These are phyloP conservation scores for Funneliformis mosseae DNA, from an alignment of 192 early-diverging fungal species.

Conservation along the genomic window DNA sequence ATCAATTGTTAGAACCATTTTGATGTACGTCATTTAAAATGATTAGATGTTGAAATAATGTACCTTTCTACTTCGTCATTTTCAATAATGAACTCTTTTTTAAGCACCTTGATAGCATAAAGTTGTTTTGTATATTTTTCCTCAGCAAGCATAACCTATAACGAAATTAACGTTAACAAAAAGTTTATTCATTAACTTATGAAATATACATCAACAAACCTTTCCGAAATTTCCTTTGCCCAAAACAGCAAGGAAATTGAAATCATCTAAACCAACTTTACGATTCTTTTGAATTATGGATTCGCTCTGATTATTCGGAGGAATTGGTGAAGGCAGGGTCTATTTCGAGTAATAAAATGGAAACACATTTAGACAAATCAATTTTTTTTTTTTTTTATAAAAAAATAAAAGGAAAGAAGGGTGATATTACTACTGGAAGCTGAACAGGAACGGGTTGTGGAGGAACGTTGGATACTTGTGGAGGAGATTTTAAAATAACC, in stretches of 20 bases:
- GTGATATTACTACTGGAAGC: no score
- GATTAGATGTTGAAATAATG: neutral
- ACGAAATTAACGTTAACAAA: slow-evolving; percentile 3
- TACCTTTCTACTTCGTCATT: slow-evolving; percentile 95
- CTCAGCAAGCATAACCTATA: slow-evolving; percentile 91
- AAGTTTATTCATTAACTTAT: neutral
- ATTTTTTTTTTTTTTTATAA: no score
- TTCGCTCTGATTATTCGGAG: neutral
- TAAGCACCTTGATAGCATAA: slow-evolving; percentile 97
- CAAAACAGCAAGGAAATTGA: slow-evolving; percentile 90
- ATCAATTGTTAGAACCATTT: neutral
- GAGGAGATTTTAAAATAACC: neutral
- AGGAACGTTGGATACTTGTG: neutral
- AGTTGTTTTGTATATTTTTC: slow-evolving; percentile 80
- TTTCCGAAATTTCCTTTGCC: slow-evolving; percentile 99
- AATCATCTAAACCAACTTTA: slow-evolving; percentile 88
- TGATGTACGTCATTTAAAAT: neutral
- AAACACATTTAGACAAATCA: no score
- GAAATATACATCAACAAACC: slow-evolving; percentile 41
- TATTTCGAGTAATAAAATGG: neutral
- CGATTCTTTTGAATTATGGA: slow-evolving; percentile 35
- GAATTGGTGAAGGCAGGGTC: slow-evolving; percentile 16
- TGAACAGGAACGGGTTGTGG: neutral
- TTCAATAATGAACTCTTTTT: slow-evolving; percentile 98
- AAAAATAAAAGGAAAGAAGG: no score